Base-by-base conservation (phyloP, 2,329 filamentous ascomycete genomes). In the Verticillium isaacii region DNA sequence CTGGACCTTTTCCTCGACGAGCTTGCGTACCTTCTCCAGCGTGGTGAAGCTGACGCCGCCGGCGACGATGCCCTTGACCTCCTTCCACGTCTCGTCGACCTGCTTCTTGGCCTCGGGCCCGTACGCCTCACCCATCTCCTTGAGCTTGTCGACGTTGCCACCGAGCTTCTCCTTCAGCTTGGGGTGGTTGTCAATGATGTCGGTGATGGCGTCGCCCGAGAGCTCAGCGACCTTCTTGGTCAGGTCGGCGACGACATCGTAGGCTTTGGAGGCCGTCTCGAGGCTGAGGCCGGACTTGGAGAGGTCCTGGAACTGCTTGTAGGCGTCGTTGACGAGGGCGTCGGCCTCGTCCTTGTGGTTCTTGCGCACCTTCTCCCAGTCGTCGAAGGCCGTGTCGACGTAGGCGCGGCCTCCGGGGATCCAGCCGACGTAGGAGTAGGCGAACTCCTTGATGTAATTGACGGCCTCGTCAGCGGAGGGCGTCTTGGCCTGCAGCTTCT, bases 101-200 rank as follows among this genome's bases (percentile, higher is more conserved):
- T 91, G 83, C 80, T 92, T 88, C 82, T 92, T 91, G 0, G 88
- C 89, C 70, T 92, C 88, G 0, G 89, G 90, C 0, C 90, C 90
- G 68, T 89, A 89, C 63, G 86, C 79, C 15, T 91, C 84, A 32
- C 86, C 86, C 73, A 91, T 81, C 66, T 86, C 74, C 81, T 91
- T 90, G 58, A 93, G 77, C 71, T 90, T 83, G 58, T 90, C 84
- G 55, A 90, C 75, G 67, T 84, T 87, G 12, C 84, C 86, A 15
- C 89, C 89, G 9, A 92, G 75, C 75, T 89, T 88, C 70, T 92
- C 83, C 79, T 91, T 91, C 23, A 91, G 69, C 67, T 89, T 74
- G 0, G 90, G 90, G 71, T 93, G 89, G 71, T 91, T 91, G 68
- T 92, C 82, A 58, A 92, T 73, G 52, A 93, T 84, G 64, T 92